These are phyloP conservation scores for Colletotrichum acutatum DNA, from an alignment of 2,329 filamentous ascomycete genomes.

Conservation along the genomic window DNA sequence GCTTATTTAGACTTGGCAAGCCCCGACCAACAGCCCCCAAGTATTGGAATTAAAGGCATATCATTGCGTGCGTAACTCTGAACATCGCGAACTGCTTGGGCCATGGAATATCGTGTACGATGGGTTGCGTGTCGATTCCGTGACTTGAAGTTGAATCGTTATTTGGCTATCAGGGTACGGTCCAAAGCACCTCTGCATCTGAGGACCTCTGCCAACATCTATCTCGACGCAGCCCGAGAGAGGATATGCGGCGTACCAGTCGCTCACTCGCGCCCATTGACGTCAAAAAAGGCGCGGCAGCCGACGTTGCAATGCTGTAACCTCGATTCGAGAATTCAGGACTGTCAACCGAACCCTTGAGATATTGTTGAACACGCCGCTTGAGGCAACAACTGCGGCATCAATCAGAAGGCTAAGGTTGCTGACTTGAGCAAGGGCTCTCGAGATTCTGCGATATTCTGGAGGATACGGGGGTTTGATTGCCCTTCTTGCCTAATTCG, in stretches of 20 bases:
- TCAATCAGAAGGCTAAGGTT: neutral
- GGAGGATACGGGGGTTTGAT: neutral
- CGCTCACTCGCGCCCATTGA: neutral
- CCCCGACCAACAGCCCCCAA: neutral
- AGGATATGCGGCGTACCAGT: neutral
- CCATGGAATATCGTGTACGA: too few relatives aligned
- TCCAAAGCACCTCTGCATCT: neutral
- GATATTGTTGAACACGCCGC: neutral
- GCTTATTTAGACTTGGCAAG: constrained; percentile 25
- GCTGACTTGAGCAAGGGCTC: neutral
- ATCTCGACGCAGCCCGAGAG: neutral
- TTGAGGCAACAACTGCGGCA: neutral
- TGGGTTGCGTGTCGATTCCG: neutral
- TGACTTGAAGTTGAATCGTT: neutral
- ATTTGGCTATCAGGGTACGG: neutral
- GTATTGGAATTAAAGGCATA: too few relatives aligned
- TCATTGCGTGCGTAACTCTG: neutral
- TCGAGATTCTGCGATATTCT: neutral
- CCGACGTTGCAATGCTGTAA: neutral
- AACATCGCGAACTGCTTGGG: neutral
- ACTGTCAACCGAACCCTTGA: neutral
- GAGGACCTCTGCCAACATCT: neutral
- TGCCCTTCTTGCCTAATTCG: neutral
- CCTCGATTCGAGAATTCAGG: neutral
- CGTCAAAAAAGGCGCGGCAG: neutral